Evolutionary conservation across 2,329 filamentous ascomycete genomes (phyloP).

Genomic region (Pestalotiopsis sp.): DNA sequence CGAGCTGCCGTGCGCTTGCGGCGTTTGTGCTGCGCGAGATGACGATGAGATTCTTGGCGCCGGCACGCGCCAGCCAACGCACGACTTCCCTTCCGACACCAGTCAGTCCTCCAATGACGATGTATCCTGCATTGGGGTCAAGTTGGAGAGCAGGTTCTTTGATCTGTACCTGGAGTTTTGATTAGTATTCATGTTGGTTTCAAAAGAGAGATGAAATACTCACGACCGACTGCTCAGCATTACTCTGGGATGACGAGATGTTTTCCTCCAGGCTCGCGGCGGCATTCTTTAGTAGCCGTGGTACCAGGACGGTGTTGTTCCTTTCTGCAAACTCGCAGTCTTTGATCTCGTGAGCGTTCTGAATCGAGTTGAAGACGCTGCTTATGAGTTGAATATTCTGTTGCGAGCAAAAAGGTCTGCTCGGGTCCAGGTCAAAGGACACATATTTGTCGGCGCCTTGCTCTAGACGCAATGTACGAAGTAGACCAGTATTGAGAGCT

Average conservation of each 20-base stretch:
- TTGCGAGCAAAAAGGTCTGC: neutral
- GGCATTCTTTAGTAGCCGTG: neutral
- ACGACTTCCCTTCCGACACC: slow-evolving; percentile 27
- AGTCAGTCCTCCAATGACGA: slow-evolving; percentile 31
- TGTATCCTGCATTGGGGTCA: slow-evolving; percentile 22
- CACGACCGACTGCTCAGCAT: neutral
- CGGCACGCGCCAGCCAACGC: slow-evolving; percentile 23
- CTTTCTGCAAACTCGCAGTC: slow-evolving; percentile 10
- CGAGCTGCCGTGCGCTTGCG: slow-evolving; percentile 10
- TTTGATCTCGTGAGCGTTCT: neutral
- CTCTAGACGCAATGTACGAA: slow-evolving; percentile 7
- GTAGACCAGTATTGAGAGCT: slow-evolving; percentile 6
- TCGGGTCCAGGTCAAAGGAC: slow-evolving; percentile 6
- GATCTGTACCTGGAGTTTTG: neutral
- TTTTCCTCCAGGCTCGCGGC: slow-evolving; percentile 1
- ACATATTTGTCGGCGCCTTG: slow-evolving; percentile 11
- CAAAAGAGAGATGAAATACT: neutral
- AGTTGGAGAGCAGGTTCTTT: slow-evolving; percentile 11
- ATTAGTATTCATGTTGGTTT: neutral
- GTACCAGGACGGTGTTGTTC: neutral
- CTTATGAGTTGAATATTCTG: slow-evolving; percentile 1
- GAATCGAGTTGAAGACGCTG: neutral
- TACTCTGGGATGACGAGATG: neutral
- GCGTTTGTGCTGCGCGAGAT: slow-evolving; percentile 18
- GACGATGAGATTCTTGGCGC: slow-evolving; percentile 22